Evolutionary conservation across 768 basidiomycete genomes (phyloP).

Genomic region (Botryobasidium botryosum): DNA sequence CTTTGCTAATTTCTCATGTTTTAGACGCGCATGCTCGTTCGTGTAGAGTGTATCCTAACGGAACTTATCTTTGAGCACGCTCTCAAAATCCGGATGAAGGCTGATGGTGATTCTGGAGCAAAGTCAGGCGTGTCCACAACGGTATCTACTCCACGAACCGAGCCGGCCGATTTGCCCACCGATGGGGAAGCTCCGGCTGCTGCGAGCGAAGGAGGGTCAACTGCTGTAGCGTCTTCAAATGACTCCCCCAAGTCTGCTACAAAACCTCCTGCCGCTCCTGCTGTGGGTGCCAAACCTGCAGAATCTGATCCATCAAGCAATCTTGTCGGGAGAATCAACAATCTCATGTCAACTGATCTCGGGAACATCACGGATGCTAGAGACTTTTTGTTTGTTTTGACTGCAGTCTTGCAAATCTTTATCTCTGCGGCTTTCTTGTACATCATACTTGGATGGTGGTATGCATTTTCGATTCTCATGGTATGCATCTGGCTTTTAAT

Average conservation of each 20-base stretch:
- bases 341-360: slow-evolving; percentile 52
- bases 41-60: slow-evolving; percentile 34
- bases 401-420: slow-evolving; percentile 27
- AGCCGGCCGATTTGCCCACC: background rate
- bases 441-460: slow-evolving; percentile 35
- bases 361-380: slow-evolving; percentile 24
- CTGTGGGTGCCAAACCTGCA: background rate
- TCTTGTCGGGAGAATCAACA: slow-evolving; percentile 61
- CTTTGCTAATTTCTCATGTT: background rate
- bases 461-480: slow-evolving; percentile 9
- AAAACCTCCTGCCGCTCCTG: background rate
- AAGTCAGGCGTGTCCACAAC: slow-evolving; percentile 8
- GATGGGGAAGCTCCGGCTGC: slow-evolving; percentile 17
- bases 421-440: slow-evolving; percentile 29
- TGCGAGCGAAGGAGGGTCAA: background rate
- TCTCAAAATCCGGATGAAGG: slow-evolving; percentile 45
- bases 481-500: background rate
- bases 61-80: slow-evolving; percentile 75
- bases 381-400: slow-evolving; percentile 21
- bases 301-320: slow-evolving; percentile 21
- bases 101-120: slow-evolving; percentile 22
- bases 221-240: background rate
- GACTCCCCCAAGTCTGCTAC: slow-evolving; percentile 1
- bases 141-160: background rate
- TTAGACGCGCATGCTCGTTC: slow-evolving; percentile 30